A percentile compares a stretch with the other conserved stretches of the same genome.
Conservation (phyloP, 306 rosid species). For the Prunus fruticosa region DNA sequence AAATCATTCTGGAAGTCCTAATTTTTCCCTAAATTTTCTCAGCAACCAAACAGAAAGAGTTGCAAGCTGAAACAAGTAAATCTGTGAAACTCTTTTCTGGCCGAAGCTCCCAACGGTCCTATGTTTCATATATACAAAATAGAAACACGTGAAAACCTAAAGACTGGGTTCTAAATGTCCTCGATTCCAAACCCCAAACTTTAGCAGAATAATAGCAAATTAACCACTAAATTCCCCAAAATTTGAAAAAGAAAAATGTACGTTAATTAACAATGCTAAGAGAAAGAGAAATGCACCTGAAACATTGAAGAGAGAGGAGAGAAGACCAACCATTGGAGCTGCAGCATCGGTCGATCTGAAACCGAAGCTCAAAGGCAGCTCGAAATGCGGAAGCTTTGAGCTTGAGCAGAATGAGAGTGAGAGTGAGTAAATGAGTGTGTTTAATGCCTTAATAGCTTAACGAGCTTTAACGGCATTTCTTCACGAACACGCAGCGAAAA, state of each 20-base stretch:
- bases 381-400: neutral
- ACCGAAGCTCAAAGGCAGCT: neutral
- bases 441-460: neutral
- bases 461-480: slow-evolving; percentile 65
- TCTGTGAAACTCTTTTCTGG: neutral
- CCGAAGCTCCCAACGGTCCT: neutral
- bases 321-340: neutral
- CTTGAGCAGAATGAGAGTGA: slow-evolving; percentile 4
- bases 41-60: neutral
- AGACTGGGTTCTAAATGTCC: neutral
- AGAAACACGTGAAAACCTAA: neutral
- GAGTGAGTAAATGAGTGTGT: neutral
- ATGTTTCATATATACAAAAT: neutral
- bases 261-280: neutral
- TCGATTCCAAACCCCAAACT: neutral
- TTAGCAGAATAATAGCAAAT: neutral
- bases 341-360: neutral
- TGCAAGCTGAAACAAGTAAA: neutral
- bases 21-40: neutral
- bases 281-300: neutral
- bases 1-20: neutral
- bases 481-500: slow-evolving; percentile 38
- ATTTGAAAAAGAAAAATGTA: neutral
- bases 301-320: neutral
- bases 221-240: neutral